Evolutionary conservation across 345 rosid genomes (phyloP), one percentile per base, ranked within the genome.

Genomic region (Nasturtium officinale): DNA sequence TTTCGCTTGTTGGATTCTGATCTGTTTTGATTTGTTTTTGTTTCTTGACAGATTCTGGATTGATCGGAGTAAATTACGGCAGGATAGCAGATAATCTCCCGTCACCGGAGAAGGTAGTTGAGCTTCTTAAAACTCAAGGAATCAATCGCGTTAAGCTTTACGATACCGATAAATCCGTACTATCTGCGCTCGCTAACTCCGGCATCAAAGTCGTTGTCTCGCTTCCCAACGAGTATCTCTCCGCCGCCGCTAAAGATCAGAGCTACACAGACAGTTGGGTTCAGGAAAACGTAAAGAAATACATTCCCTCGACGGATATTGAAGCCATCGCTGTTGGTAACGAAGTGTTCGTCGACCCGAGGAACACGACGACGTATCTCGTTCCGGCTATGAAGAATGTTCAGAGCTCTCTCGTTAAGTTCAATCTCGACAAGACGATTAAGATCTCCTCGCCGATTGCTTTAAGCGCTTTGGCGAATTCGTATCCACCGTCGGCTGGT

Each of bases 281-380:
- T 12, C 81, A 88, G 62, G 58, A 84, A 48, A 91, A 83, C 78
- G 76, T 95, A 21, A 67, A 82, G 20, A 78, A 82, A 2, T 86
- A 81, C 82, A 74, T 79, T 33, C 98, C 96, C 0, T 68, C 82
- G 17, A 87, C 97, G 15, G 55, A 78, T 32, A 88, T 95, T 43
- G 92, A 85, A 82, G 90, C 96, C 37, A 82, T 95, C 55, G 93
- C 96, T 1, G 89, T 95, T 0, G 99, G 99, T 0, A 95, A 95
- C 61, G 99, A 95, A 69, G 96, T 91, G 1, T 91, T 95, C 62
- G 97, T 77, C 46, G 97, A 87, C 67, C 88, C 91, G 0, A 82
- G 79, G 2, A 87, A 91, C 83, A 90, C 87, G 5, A 91, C 91
- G 9, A 13, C 35, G 37, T 86, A 25, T 69, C 90, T 95, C 47